phyloP scores from a whole-genome alignment of 257 asterid genomes.

The Jacaranda copaia region DNA sequence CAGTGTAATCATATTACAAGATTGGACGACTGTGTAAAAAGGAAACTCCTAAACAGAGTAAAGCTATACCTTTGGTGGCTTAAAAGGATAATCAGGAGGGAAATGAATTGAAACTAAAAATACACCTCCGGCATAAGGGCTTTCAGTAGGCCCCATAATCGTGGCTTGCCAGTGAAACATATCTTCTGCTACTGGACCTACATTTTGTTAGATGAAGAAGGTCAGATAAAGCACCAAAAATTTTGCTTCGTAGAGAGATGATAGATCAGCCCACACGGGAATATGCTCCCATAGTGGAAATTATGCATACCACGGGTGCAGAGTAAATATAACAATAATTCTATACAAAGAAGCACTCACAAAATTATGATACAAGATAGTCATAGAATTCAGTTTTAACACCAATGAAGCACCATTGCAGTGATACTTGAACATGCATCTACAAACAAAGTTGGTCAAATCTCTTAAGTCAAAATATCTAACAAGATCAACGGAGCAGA shows the following conservation, averaged over 20 bases:
- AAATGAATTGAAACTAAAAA: slow-evolving; percentile 51
- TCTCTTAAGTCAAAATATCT: neutral
- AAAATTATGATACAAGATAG: neutral
- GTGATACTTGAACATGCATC: neutral
- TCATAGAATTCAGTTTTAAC: neutral
- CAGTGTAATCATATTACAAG: neutral
- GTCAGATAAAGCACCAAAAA: neutral
- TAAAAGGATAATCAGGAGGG: slow-evolving; percentile 51
- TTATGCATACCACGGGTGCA: neutral
- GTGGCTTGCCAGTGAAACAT: slow-evolving; percentile 56
- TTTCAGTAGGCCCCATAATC: slow-evolving; percentile 52
- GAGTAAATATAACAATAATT: neutral
- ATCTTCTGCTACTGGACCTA: slow-evolving; percentile 55
- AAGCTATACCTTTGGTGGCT: slow-evolving; percentile 51
- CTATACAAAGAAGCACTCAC: neutral
- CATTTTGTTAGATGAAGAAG: neutral
- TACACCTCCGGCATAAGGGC: slow-evolving; percentile 53
- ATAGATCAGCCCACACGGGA: neutral
- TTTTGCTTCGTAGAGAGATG: neutral
- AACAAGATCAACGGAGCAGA: neutral
- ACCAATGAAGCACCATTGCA: neutral
- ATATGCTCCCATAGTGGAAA: neutral
- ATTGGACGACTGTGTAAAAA: neutral
- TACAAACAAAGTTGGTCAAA: slow-evolving; percentile 2
- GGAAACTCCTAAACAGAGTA: neutral